Base-by-base conservation (phyloP, 768 basidiomycete genomes). In the Kwoniella europaea region DNA sequence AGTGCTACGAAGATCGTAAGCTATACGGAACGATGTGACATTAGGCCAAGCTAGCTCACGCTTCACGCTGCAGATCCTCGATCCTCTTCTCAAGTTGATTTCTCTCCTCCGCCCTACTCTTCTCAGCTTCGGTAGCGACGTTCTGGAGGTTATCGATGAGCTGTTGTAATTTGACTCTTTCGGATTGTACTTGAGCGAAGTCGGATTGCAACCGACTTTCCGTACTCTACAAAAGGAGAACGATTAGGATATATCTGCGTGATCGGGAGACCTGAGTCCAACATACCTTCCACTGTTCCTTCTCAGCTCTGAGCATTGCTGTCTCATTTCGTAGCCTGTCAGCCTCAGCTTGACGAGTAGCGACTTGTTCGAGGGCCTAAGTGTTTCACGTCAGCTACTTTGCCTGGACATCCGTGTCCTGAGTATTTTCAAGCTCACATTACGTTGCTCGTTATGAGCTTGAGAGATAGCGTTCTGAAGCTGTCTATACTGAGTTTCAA, bases 281-380 rank as follows among this genome's bases (percentile, higher is more conserved):
- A 24, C 24, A 24, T 24, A 24, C 93, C 90, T 93, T 92, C 91
- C 91, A 93, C 44, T 95, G 92, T 78, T 89, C 91, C 86, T 93
- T 95, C 87, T 98, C 96, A 0, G 94, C 94, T 54, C 91, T 89
- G 18, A 97, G 87, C 81, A 92, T 95, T 2, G 92, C 91, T 73
- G 87, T 88, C 76, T 98, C 95, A 74, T 91, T 92, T 10, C 92
- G 89, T 50, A 94, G 85, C 68, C 91, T 90, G 72, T 95, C 93
- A 16, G 90, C 84, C 24, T 87, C 87, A 27, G 87, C 85, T 71
- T 88, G 89, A 2, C 89, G 86, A 7, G 86, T 82, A 22, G 88
- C 85, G 10, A 91, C 85, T 55, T 92, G 90, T 55, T 92, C 90
- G 16, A 88, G 85, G 44, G 90, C 87, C 65, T 91, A 35, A 53